Evolutionary conservation across 805 yeast genomes (phyloP).

Genomic region (Metschnikowia santaceciliae): DNA sequence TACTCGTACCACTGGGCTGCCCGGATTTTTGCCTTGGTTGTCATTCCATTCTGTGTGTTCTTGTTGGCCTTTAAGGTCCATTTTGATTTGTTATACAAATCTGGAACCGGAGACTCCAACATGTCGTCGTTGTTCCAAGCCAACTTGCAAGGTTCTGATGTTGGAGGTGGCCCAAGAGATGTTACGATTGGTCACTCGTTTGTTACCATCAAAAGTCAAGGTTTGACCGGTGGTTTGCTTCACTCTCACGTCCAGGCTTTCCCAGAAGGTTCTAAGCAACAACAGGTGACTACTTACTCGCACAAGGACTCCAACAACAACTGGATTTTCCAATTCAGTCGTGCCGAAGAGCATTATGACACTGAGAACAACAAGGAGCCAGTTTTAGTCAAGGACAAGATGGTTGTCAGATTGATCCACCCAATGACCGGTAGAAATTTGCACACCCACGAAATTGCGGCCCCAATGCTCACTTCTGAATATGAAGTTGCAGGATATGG

Average conservation of each 20-base stretch:
- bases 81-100: slow-evolving; percentile 64
- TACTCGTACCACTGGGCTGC: slow-evolving; percentile 65
- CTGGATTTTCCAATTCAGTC: slow-evolving; percentile 47
- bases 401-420: slow-evolving; percentile 59
- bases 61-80: slow-evolving; percentile 68
- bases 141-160: slow-evolving; percentile 60
- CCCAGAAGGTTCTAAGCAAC: slow-evolving; percentile 48
- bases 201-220: slow-evolving; percentile 40
- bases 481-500: slow-evolving; percentile 76
- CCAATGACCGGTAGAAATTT: slow-evolving; percentile 59
- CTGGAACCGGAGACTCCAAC: slow-evolving; percentile 78
- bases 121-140: slow-evolving; percentile 85
- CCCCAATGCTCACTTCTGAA: slow-evolving; percentile 53
- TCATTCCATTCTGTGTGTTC: slow-evolving; percentile 62
- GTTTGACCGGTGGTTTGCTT: slow-evolving; percentile 43
- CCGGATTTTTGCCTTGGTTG: slow-evolving; percentile 57
- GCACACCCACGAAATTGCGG: slow-evolving; percentile 66
- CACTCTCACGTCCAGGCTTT: slow-evolving; percentile 45
- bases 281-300: slow-evolving; percentile 44
- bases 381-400: slow-evolving; percentile 52
- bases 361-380: slow-evolving; percentile 26
- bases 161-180: slow-evolving; percentile 67
- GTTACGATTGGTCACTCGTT: slow-evolving; percentile 50
- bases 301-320: slow-evolving; percentile 45
- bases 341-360: slow-evolving; percentile 32